These are phyloP conservation scores for Wallacemonas sp. DNA, from an alignment of 208 protist species.

Conservation along the genomic window DNA sequence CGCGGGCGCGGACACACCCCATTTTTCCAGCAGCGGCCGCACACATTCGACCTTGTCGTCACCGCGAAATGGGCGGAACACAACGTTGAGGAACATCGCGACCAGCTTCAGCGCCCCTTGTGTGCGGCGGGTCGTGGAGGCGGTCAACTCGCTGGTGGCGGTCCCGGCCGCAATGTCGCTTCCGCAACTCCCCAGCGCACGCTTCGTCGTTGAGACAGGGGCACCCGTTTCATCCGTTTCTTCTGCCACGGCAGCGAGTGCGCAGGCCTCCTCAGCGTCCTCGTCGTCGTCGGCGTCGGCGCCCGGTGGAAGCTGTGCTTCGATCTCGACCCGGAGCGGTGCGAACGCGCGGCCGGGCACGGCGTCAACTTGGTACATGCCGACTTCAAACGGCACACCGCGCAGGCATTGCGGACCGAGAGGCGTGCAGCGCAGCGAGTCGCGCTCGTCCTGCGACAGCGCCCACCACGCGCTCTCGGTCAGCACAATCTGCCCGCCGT, in stretches of 20 bases:
- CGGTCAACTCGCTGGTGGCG: background rate
- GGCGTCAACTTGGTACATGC: background rate
- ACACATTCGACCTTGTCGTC: background rate
- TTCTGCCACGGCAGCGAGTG: no score
- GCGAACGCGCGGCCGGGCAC: background rate
- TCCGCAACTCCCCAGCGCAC: background rate
- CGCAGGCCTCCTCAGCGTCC: no score
- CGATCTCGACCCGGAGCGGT: background rate
- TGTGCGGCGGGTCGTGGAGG: no score
- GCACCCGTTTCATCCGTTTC: no score
- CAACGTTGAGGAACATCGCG: background rate
- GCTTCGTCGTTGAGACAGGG: background rate
- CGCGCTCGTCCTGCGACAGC: background rate
- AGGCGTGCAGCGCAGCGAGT: slow-evolving; percentile 11
- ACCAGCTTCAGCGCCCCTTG: background rate
- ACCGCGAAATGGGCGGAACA: slow-evolving; percentile 2
- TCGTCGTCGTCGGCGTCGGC: background rate
- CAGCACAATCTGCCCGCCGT: slow-evolving; percentile 54
- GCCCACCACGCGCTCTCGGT: slow-evolving; percentile 7
- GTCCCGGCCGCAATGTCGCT: background rate
- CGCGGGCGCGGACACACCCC: background rate
- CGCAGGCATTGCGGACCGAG: slow-evolving; percentile 24
- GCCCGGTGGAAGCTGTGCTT: background rate
- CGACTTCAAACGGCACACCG: slow-evolving; percentile 13
- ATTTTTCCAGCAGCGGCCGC: background rate